phyloP scores from a whole-genome alignment of 169 alveolate species.

The Ichthyophthirius multifiliis region DNA sequence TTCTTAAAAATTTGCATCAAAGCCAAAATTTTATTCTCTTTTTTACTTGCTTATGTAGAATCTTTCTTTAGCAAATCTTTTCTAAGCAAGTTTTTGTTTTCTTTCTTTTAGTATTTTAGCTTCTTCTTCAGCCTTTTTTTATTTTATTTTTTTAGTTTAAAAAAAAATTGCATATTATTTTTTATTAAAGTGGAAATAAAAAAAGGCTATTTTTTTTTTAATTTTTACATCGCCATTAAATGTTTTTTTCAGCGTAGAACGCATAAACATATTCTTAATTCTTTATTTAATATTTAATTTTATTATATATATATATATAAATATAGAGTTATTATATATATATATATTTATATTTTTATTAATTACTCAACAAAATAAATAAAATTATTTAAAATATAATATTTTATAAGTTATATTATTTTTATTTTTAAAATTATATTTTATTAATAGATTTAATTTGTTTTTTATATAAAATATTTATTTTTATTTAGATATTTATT shows the following conservation, averaged over 20 bases:
- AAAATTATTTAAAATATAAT: too few relatives aligned
- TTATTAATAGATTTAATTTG: too few relatives aligned
- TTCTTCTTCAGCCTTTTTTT: slow-evolving; percentile 14
- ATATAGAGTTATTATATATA: background rate
- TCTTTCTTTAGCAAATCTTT: slow-evolving; percentile 14
- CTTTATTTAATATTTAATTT: background rate
- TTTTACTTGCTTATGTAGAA: background rate
- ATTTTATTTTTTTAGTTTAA: background rate
- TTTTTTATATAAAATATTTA: too few relatives aligned
- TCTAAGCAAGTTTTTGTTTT: slow-evolving; percentile 14
- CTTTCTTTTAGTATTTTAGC: background rate
- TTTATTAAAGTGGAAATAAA: background rate
- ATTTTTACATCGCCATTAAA: slow-evolving; percentile 3
- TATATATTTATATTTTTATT: too few relatives aligned
- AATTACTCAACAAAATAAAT: too few relatives aligned
- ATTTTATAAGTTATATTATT: too few relatives aligned
- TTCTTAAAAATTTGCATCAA: background rate
- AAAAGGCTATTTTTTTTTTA: background rate
- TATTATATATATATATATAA: background rate
- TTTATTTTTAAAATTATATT: too few relatives aligned
- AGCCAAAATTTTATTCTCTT: background rate
- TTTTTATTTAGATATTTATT: too few relatives aligned
- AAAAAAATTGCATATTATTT: too few relatives aligned
- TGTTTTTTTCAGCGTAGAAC: background rate
- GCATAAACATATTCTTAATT: background rate